These are phyloP conservation scores for Fomitopsis betulina DNA, from an alignment of 1,284 basidiomycete species.

Conservation along the genomic window DNA sequence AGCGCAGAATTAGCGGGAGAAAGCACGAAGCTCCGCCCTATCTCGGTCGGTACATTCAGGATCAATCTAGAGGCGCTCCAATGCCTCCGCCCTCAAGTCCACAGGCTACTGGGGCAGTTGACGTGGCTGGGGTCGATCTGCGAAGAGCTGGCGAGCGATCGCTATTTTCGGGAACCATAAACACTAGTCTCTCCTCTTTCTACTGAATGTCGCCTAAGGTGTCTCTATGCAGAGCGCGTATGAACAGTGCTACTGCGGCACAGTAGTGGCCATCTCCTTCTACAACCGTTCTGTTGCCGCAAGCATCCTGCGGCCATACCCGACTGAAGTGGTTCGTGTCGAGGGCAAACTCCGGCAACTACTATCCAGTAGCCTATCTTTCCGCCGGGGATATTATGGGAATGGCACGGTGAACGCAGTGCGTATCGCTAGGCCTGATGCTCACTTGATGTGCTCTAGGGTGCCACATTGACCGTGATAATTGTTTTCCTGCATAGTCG, in stretches of 20 bases:
- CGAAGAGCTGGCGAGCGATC: too few relatives aligned
- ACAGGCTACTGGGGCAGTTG: not conserved
- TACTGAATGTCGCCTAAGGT: not conserved
- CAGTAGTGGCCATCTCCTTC: not conserved
- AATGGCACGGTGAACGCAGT: not conserved
- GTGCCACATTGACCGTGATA: too few relatives aligned
- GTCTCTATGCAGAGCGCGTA: not conserved
- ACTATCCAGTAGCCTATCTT: not conserved
- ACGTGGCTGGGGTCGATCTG: too few relatives aligned
- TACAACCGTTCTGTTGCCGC: not conserved
- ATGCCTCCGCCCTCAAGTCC: not conserved
- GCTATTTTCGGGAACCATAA: too few relatives aligned
- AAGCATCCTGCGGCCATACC: not conserved
- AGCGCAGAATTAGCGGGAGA: not conserved
- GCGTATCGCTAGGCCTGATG: not conserved
- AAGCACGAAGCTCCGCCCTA: not conserved
- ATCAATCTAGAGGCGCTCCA: not conserved
- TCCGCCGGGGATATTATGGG: not conserved
- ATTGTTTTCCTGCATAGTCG: too few relatives aligned
- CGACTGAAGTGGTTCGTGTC: not conserved
- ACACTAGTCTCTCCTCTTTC: too few relatives aligned
- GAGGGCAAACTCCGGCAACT: not conserved
- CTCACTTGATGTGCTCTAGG: not conserved
- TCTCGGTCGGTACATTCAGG: not conserved
- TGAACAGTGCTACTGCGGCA: not conserved